Conservation (phyloP, 2,329 filamentous ascomycete genomes). For the Arachnomyces sp. region DNA sequence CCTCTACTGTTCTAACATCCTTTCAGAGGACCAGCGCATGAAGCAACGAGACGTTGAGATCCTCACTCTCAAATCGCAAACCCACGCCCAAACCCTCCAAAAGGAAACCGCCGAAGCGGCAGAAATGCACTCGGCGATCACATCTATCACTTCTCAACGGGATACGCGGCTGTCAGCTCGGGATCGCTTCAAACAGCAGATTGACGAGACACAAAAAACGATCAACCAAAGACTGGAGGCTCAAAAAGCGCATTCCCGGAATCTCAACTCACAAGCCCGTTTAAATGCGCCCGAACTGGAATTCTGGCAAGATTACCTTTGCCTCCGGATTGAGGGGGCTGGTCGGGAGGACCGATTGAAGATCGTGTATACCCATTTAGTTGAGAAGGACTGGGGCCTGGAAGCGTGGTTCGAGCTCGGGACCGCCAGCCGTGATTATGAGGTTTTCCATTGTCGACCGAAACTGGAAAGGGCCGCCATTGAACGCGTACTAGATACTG, state of each 20-base stretch:
- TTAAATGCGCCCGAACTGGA: constrained; percentile 89
- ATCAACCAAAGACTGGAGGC: constrained; percentile 39
- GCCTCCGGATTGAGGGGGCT: constrained; percentile 80
- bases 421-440: constrained; percentile 73
- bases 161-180: constrained; percentile 48
- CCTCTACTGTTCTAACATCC: constrained; percentile 3
- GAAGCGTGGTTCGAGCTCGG: constrained; percentile 92
- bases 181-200: constrained; percentile 48
- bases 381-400: constrained; percentile 77
- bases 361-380: constrained; percentile 80
- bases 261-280: constrained; percentile 72
- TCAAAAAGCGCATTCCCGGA: constrained; percentile 48
- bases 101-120: constrained; percentile 54
- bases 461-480: constrained; percentile 48
- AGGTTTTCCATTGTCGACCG: constrained; percentile 70
- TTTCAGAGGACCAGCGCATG: constrained; percentile 79
- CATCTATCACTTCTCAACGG: constrained; percentile 47
- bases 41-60: constrained; percentile 83
- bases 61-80: constrained; percentile 46
- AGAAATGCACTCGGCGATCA: constrained; percentile 54
- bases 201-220: constrained; percentile 41
- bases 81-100: constrained; percentile 48
- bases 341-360: constrained; percentile 77
- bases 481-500: constrained; percentile 46
- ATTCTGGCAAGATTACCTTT: constrained; percentile 91